Conservation (phyloP, 306 rosid genomes). For the Sicyos edulis region DNA sequence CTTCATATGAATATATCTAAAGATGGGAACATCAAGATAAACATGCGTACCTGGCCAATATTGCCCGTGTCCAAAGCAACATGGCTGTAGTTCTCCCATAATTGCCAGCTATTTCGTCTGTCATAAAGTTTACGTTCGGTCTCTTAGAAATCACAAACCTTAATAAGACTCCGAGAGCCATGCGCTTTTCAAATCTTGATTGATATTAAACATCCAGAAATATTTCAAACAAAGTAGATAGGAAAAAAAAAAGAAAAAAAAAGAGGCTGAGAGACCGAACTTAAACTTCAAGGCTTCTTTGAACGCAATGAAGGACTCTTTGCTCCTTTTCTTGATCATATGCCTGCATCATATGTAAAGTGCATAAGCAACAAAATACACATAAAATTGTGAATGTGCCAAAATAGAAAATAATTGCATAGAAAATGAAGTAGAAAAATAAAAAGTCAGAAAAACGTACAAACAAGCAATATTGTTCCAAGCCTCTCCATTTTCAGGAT, state of each 20-base stretch:
- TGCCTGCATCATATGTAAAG: slow-evolving; percentile 59
- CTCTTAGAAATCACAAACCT: slow-evolving; percentile 22
- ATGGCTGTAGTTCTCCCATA: slow-evolving; percentile 86
- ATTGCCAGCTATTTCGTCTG: slow-evolving; percentile 93
- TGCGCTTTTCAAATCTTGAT: neutral
- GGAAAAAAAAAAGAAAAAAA: neutral
- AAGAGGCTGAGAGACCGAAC: slow-evolving; percentile 37
- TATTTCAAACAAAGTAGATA: neutral
- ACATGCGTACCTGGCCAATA: slow-evolving; percentile 55
- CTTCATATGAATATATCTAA: slow-evolving; percentile 19
- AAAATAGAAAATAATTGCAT: neutral
- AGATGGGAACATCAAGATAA: neutral
- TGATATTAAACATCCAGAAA: slow-evolving; percentile 1
- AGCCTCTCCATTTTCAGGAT: slow-evolving; percentile 98
- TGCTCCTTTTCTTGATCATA: slow-evolving; percentile 78
- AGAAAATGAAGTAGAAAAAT: neutral
- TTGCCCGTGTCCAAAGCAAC: slow-evolving; percentile 85
- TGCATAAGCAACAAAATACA: slow-evolving; percentile 9
- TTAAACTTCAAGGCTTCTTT: slow-evolving; percentile 90
- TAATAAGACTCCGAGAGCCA: neutral
- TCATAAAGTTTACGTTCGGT: slow-evolving; percentile 34
- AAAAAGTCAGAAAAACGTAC: slow-evolving; percentile 42
- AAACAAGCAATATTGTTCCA: slow-evolving; percentile 98
- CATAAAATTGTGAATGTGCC: neutral
- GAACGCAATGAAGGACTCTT: slow-evolving; percentile 83